A percentile compares a stretch with the other conserved stretches of the same genome.
These are phyloP conservation scores for Metschnikowia shivogae DNA, from an alignment of 805 yeast genomes.

Conservation along the genomic window DNA sequence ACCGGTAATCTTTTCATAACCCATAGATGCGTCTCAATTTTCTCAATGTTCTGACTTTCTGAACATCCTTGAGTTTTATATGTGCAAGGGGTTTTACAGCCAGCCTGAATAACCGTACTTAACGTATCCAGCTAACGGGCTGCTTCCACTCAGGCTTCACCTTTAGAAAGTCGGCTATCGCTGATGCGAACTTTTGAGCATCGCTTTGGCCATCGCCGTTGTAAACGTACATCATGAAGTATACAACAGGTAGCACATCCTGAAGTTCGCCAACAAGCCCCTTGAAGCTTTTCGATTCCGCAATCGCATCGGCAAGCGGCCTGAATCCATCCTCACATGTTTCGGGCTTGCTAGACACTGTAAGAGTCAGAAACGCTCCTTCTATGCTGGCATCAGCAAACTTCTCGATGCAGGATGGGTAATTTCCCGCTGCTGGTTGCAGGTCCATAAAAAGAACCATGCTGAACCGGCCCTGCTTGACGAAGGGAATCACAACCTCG, in stretches of 20 bases:
- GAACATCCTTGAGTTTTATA: no score
- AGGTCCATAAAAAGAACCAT: slow-evolving; percentile 63
- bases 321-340: not conserved
- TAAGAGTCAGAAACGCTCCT: no score
- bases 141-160: slow-evolving; percentile 34
- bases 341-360: no score
- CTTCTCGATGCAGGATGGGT: slow-evolving; percentile 23
- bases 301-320: slow-evolving; percentile 8
- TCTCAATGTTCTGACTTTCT: no score
- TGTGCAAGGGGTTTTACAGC: no score
- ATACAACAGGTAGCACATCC: slow-evolving; percentile 24
- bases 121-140: slow-evolving; percentile 69
- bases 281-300: slow-evolving; percentile 13
- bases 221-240: slow-evolving; percentile 61
- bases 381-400: slow-evolving; percentile 2
- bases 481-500: slow-evolving; percentile 49
- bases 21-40: no score
- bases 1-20: no score
- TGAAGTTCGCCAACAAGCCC: slow-evolving; percentile 11
- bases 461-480: slow-evolving; percentile 36
- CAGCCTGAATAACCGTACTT: no score
- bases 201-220: slow-evolving; percentile 88
- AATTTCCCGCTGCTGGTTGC: slow-evolving; percentile 52
- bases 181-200: slow-evolving; percentile 50
- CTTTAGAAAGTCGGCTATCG: slow-evolving; percentile 26